A percentile compares a stretch with the other conserved stretches of the same genome.
phyloP scores from a whole-genome alignment of 1,284 basidiomycete genomes.

The Neonothopanus nambi region DNA sequence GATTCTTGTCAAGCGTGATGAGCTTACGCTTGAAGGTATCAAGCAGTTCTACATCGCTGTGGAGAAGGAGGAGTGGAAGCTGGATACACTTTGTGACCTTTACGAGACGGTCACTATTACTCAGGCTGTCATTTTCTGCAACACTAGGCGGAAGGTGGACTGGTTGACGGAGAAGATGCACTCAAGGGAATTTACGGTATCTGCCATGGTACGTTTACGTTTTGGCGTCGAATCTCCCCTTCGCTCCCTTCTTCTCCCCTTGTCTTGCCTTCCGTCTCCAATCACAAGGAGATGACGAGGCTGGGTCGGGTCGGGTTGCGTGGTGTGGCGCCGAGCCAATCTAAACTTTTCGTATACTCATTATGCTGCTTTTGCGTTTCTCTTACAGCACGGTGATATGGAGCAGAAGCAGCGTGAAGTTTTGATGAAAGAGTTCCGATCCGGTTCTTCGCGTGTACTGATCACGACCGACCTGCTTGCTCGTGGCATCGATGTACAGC shows the following conservation, averaged over 20 bases:
- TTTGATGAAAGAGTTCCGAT: slow-evolving; percentile 97
- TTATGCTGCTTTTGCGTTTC: slow-evolving; percentile 16
- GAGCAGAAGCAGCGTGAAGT: slow-evolving; percentile 93
- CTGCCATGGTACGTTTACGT: slow-evolving; percentile 72
- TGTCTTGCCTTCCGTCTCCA: slow-evolving; percentile 20
- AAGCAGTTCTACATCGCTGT: slow-evolving; percentile 94
- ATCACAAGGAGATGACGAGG: no score
- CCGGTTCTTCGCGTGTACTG: slow-evolving; percentile 90
- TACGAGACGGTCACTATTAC: slow-evolving; percentile 94
- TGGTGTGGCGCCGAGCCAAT: not conserved
- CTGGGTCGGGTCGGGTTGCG: no score
- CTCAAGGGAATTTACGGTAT: slow-evolving; percentile 90
- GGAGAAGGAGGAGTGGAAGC: slow-evolving; percentile 94
- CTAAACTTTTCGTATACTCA: not conserved
- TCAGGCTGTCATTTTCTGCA: slow-evolving; percentile 93
- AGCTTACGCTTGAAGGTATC: slow-evolving; percentile 90
- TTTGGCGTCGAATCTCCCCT: no score
- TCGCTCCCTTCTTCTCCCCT: slow-evolving; percentile 17
- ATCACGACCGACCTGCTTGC: slow-evolving; percentile 95
- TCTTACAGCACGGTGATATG: slow-evolving; percentile 85
- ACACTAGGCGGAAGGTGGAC: slow-evolving; percentile 92
- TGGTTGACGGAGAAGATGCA: slow-evolving; percentile 96
- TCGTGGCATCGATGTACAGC: slow-evolving; percentile 94
- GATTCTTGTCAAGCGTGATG: slow-evolving; percentile 91
- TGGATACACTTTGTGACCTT: slow-evolving; percentile 88